Conservation (phyloP, 225 moss, liverwort and hornwort species). For the Sphagnum tenellum region DNA sequence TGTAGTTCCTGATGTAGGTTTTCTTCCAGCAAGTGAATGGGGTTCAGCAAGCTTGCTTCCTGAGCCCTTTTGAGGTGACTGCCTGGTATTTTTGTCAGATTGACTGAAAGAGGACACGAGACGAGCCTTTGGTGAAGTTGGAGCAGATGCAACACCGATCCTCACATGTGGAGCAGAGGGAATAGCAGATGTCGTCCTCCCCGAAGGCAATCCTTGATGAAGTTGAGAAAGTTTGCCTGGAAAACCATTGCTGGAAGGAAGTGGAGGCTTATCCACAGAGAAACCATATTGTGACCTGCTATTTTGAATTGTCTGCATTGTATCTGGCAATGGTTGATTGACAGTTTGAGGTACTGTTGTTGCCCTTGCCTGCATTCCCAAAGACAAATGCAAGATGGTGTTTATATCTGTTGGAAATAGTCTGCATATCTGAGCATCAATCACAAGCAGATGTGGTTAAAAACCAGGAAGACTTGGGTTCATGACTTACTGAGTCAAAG, state of each 20-base stretch:
- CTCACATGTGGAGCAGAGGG: constrained; percentile 38
- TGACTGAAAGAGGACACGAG: constrained; percentile 8
- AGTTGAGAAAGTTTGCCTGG: constrained; percentile 8
- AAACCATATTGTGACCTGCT: constrained; percentile 18
- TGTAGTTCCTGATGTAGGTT: constrained; percentile 6
- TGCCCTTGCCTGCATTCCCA: constrained; percentile 26
- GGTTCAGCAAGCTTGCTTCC: constrained; percentile 20
- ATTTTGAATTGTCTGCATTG: constrained; percentile 12
- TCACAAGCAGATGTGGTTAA: too few relatives aligned
- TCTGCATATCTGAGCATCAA: too few relatives aligned
- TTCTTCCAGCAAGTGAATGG: constrained; percentile 27
- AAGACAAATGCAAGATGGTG: too few relatives aligned
- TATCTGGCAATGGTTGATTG: constrained; percentile 12
- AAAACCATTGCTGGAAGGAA: too few relatives aligned
- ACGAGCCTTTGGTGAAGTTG: constrained; percentile 27
- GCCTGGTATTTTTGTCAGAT: constrained; percentile 6
- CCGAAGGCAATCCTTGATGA: constrained; percentile 7
- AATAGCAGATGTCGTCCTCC: constrained; percentile 15
- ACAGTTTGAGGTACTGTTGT: constrained; percentile 22
- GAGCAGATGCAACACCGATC: constrained; percentile 24
- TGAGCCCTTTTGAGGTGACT: constrained; percentile 11
- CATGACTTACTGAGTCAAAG: constrained; percentile 45
- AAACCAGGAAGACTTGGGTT: too few relatives aligned
- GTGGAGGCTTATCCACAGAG: constrained; percentile 1
- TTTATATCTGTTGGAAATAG: too few relatives aligned